Base-by-base conservation (phyloP, 2,329 filamentous ascomycete species). In the Hymenoscyphus infarciens region DNA sequence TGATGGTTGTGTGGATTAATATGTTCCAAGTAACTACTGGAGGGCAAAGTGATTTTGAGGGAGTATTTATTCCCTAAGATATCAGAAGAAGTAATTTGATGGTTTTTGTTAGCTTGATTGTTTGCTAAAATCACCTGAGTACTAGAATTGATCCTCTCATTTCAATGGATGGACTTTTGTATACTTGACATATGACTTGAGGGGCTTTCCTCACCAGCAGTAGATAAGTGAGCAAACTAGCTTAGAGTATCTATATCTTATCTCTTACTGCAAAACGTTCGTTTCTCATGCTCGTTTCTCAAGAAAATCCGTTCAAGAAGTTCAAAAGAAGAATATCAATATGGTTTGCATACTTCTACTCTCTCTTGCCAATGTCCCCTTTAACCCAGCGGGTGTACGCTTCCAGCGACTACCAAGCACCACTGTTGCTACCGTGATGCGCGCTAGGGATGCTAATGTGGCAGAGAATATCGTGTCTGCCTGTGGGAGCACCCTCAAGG, bases 1-100 rank as follows among this genome's bases (percentile, higher is more conserved):
- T n/a, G 52, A 56, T 13, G 59, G 59, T 7, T 60, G 52, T 45
- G 33, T 25, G 10, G 59, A 45, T 16, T 11, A 56, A 1, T 42
- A 56, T 27, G 22, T 25, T 55, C 42, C 49, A 19, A 60, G 31
- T 15, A 60, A 60, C 38, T 39, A 27, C 16, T 60, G 59, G 59
- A 55, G 59, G 22, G 45, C 49, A 16, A 60, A 60, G 29, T 15
- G 39, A 52, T 52, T 27, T 59, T 27, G 31, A 15, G 22, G 45
- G 45, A 11, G 15, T 55, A 55, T 55, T 27, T 27, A n/a, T 55
- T 19, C 11, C 15, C 13, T 4, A 52, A 8, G 19, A 27, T 52
- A 22, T 8, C 19, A 52, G 22, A 22, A 25, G 45, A 49, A 22
- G 19, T 13, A n/a, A 25, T 13, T 25, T 52, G 45, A 52, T 22